phyloP scores from a whole-genome alignment of 208 protist species.

The Porcisia deanei region DNA sequence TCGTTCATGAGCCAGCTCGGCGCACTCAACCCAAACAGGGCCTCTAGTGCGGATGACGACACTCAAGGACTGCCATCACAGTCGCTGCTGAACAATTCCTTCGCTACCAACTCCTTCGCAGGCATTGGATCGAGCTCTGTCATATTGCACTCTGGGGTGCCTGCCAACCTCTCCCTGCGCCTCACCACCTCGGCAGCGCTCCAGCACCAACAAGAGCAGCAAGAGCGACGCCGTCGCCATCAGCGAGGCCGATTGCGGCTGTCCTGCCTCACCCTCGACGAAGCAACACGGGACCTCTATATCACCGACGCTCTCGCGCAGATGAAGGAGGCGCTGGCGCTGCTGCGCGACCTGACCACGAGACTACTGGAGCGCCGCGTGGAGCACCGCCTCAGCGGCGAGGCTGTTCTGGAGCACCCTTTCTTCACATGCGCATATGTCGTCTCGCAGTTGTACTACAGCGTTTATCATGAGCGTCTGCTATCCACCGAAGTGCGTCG shows the following conservation, averaged over 20 bases:
- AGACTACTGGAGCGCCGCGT: slow-evolving; percentile 57
- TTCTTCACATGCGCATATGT: slow-evolving; percentile 87
- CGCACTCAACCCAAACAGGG: not conserved
- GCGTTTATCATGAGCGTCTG: slow-evolving; percentile 32
- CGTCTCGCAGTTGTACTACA: slow-evolving; percentile 76
- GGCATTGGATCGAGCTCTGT: slow-evolving; percentile 17
- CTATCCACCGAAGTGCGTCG: slow-evolving; percentile 13
- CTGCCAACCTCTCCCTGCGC: slow-evolving; percentile 31
- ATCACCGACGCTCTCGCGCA: slow-evolving; percentile 38
- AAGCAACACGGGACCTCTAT: slow-evolving; percentile 38
- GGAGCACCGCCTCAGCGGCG: slow-evolving; percentile 62
- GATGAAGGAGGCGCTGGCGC: slow-evolving; percentile 57
- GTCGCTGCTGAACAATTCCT: slow-evolving; percentile 20
- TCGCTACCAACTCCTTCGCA: slow-evolving; percentile 27
- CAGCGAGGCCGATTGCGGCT: slow-evolving; percentile 25
- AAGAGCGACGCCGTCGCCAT: slow-evolving; percentile 16
- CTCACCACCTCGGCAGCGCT: slow-evolving; percentile 17
- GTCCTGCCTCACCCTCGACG: slow-evolving; percentile 33
- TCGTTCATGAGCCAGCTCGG: slow-evolving; percentile 22
- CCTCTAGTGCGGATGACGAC: not conserved
- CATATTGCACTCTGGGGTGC: slow-evolving; percentile 18
- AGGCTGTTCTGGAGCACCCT: slow-evolving; percentile 78
- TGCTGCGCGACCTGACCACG: slow-evolving; percentile 68
- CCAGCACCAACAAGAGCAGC: slow-evolving; percentile 21
- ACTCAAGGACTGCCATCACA: not conserved